Base-by-base conservation (phyloP, 2,329 filamentous ascomycete genomes). In the Cryphonectria radicalis region DNA sequence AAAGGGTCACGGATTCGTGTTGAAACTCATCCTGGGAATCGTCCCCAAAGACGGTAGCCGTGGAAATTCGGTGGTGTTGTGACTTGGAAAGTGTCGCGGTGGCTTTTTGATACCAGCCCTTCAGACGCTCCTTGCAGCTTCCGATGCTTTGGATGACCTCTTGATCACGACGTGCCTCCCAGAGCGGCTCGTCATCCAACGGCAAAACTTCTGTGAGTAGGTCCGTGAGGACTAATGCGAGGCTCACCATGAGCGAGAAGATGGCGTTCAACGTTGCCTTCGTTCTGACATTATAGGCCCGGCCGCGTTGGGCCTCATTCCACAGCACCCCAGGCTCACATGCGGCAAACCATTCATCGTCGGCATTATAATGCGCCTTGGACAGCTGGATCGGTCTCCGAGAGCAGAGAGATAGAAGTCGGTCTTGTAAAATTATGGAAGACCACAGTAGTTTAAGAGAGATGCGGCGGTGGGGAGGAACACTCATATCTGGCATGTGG, bases 161-260 rank as follows among this genome's bases (percentile, higher is more conserved):
- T 2, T 77, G 74, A 2, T 75, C 77, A 37, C 78, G 76, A 65
- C 79, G 76, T 53, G 79, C 76, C 13, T 79, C 80, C 82, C 81
- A 83, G 7, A 81, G 81, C 0, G 81, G 81, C 2, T 78, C 78
- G 37, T 84, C 82, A 60, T 84, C 80, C 4, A 82, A 76, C 4
- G 84, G 81, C 57, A 84, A 86, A 1, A 85, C 81, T 1, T 85
- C 76, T 35, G 81, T 81, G 8, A 85, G 76, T 8, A 86, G 79
- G 68, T 86, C 83, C 0, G 85, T 86, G 67, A 87, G 76, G 6
- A 84, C 77, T 2, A 84, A 81, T 67, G 82, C 84, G 4, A 87
- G 79, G 65, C 83, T 80, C 25, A 84, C 81, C 14, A 86, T 78
- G 68, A 84, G 81, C 53, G 82, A 80, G n/a, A 86, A 76, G 25